Base-by-base conservation (phyloP, 1,284 basidiomycete species). In the Gomphus bonarii region DNA sequence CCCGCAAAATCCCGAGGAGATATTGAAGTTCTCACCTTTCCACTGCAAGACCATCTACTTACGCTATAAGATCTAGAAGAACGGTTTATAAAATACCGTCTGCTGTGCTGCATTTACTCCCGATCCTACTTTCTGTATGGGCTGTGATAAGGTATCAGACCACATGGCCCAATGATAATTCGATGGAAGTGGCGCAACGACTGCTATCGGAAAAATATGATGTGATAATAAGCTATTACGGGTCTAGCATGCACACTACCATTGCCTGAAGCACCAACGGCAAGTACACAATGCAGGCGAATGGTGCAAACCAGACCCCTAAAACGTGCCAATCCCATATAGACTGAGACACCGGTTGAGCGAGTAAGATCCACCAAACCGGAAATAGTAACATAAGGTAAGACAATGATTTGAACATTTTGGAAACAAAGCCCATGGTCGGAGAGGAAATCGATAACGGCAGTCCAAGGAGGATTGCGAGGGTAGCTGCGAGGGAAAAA, bases 401-500 rank as follows among this genome's bases (percentile, higher is more conserved):
- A 12, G 31, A 8, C 12, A 59, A 18, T n/a, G 40, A 31, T 53
- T 58, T 58, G 22, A 36, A 30, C 35, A 53, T 46, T 18, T 58
- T 36, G 51, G 40, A 9, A 44, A 52, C n/a, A n/a, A 52, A 63
- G 57, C 63, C 61, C 1, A 61, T 52, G 3, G 70, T 66, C 0
- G 69, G 68, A 5, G 75, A 72, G 31, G 78, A 72, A 35, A 81
- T 61, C 47, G 80, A 74, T 65, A 65, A 74, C 30, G 84, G 82
- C 55, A 84, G 60, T 31, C 82, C 82, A 12, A 88, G 75, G 10
- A 79, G 63, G 38, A 83, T 67, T 0, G 85, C 82, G 8, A 92
- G 76, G 8, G 77, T 69, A 31, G 85, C 81, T 0, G 91, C 86
- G 18, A 95, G 81, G 3, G 89, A 91, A 70, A 93, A 95, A 69